Evolutionary conservation across 2,329 filamentous ascomycete species (phyloP), one percentile per base, ranked within the genome.

Genomic region (Calonectria ilicicola): DNA sequence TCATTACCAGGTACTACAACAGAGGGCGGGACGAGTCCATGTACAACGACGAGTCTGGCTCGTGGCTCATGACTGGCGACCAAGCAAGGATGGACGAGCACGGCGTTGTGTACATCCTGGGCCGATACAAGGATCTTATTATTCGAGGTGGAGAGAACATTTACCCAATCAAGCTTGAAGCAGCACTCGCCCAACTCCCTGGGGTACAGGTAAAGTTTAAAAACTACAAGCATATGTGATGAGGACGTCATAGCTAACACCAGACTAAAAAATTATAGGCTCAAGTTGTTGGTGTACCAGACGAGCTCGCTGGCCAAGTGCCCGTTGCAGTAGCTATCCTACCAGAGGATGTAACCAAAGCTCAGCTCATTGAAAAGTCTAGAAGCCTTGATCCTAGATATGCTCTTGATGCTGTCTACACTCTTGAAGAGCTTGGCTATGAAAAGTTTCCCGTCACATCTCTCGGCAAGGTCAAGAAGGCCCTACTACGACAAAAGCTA

Each of bases 81-180:
- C 84, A 85, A 72, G 86, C 82, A 4, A 79, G 69, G 19, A 84
- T 87, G 62, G 81, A 84, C 40, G 76, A 81, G 6, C 73, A 84
- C 9, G 85, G 84, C 1, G 78, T 84, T 27, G 75, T 87, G 2
- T 80, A 82, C 62, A 82, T 87, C 32, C 72, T 84, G 4, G 86
- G 85, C 7, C 75, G 86, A 38, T 86, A 86, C 76, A 87, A 87
- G 74, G 86, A 87, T 60, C 67, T 87, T 35, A 86, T 87, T 40
- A 87, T 87, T 70, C 82, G 85, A 12, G 86, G 84, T 4, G 86
- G 84, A n/a, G 83, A 85, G 67, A 87, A 87, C 26, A 84, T 87
- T 21, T 79, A 83, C n/a, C 85, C 86, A 0, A 74, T 80, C 7
- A 81, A 74, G 53, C 81, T 86, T 27, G 85, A 87, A 51, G 72